A percentile compares a stretch with the other conserved stretches of the same genome.
Evolutionary conservation across 768 basidiomycete genomes (phyloP).

Genomic region (Tricholoma hemisulphureum): DNA sequence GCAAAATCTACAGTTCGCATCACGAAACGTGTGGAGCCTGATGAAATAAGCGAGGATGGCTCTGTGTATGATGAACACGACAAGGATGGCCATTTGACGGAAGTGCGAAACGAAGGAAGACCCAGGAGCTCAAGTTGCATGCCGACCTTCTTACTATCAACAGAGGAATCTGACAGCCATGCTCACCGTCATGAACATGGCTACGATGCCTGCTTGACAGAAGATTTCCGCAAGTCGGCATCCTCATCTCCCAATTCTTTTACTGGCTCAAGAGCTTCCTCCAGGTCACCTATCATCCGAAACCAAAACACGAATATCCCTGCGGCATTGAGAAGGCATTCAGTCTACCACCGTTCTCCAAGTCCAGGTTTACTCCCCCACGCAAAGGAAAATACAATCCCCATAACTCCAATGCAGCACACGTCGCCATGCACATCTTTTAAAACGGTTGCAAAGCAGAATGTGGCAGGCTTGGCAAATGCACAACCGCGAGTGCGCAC

Average conservation of each 20-base stretch:
- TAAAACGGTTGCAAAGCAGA: neutral
- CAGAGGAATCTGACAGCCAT: slow-evolving; percentile 13
- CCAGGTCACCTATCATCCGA: slow-evolving; percentile 32
- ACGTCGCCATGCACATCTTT: neutral
- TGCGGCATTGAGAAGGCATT: slow-evolving; percentile 25
- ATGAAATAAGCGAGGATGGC: slow-evolving; percentile 4
- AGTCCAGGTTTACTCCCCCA: slow-evolving; percentile 6
- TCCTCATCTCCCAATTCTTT: neutral
- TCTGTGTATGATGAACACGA: slow-evolving; percentile 26
- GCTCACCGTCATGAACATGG: slow-evolving; percentile 3
- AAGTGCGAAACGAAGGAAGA: slow-evolving; percentile 15
- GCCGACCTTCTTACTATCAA: slow-evolving; percentile 19
- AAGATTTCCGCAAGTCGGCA: neutral
- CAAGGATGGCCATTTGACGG: slow-evolving; percentile 26
- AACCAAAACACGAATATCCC: slow-evolving; percentile 14
- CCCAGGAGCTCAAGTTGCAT: slow-evolving; percentile 24
- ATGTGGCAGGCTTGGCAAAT: neutral
- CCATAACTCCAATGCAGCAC: neutral
- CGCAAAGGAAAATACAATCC: slow-evolving; percentile 2
- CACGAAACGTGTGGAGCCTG: neutral
- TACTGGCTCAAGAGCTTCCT: slow-evolving; percentile 13
- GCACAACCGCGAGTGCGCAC: neutral
- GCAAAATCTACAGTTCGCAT: slow-evolving; percentile 11
- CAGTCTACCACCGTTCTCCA: slow-evolving; percentile 24
- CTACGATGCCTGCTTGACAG: neutral